Base-by-base conservation (phyloP, 169 alveolate genomes). In the Theileria orientalis region DNA sequence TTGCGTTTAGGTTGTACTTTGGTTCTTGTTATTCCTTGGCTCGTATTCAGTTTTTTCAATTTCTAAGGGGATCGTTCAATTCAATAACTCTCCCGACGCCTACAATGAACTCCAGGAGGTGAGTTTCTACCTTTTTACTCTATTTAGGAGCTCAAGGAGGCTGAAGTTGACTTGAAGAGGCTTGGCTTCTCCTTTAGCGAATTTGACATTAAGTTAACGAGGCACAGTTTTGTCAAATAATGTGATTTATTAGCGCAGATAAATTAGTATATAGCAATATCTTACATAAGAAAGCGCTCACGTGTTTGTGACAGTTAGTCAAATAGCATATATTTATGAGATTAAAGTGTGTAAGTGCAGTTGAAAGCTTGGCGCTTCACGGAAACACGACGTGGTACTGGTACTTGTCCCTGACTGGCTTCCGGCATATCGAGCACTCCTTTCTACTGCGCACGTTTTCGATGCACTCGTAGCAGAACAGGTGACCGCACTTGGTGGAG, bases 401-500 rank as follows among this genome's bases (percentile, higher is more conserved):
- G 47, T 68, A 66, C 23, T 64, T 29, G n/a, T 82, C 89, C 52
- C 56, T 72, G 23, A 82, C n/a, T 9, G 79, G 54, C 47, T 82
- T 82, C 33, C 89, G 67, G 70, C 89, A 82, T 8, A 82, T 73
- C 7, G 89, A 60, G n/a, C 89, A 82, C 49, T 82, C 85, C 1
- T 82, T 49, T 11, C 85, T 42, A 21, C 62, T 67, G 44, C 37
- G 74, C 7, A 82, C 89, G 13, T 69, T 51, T 23, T 82, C 89
- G 37, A 82, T 82, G 29, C 89, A 82, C 16, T 82, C 85, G 37
- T 37, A 73, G 74, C 89, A 82, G 37, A 64, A 82, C 68, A 82
- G 67, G 60, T 82, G 89, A 14, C 89, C 89, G 33, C 89, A 82
- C 35, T 74, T 74, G 46, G 89, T 82, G 23, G 89, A 82, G 47